Evolutionary conservation across 495 filamentous ascomycete genomes (phyloP), one percentile per base, ranked within the genome.

Genomic region (Lepidopterella palustris): DNA sequence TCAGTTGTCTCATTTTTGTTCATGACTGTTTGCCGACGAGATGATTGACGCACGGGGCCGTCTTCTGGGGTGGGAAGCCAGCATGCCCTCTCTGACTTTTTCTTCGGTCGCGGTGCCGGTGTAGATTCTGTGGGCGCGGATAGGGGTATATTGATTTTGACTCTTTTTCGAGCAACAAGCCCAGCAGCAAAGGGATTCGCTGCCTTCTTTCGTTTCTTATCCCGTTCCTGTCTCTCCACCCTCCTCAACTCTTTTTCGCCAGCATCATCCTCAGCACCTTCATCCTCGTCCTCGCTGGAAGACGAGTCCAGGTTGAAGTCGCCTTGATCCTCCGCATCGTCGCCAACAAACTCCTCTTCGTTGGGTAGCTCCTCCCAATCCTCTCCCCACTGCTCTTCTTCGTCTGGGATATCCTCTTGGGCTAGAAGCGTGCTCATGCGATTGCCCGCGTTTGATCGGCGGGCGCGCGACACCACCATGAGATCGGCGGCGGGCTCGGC

Each of bases 71-170:
- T 84, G 5, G 88, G 91, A 27, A 97, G 78, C 90, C 91, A 96
- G 58, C 90, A 95, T 39, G 85, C 78, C 42, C 91, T 83, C 73
- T 97, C 93, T 3, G 88, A 90, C 74, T 96, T 97, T 78, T 96
- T 98, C 77, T 89, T 92, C 3, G 86, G 87, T 58, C 87, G 81
- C 20, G 86, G 78, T 15, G 79, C 72, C 26, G 74, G 69, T 6
- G 71, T 72, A 28, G 77, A 69, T 48, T 80, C 79, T 51, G 79
- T 80, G 59, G 79, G 78, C 53, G 80, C 79, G 65, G 78, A 82
- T 2, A 57, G 18, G 10, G 64, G 64, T 4, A 60, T 68, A 81
- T 82, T 73, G 21, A 91, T 77, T 60, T 84, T 87, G 63, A 85
- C 82, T 68, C 76, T 80, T 64, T 86, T 87, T 60, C 78, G 78